Base-by-base conservation (phyloP, 257 asterid species). In the Mitragyna speciosa region DNA sequence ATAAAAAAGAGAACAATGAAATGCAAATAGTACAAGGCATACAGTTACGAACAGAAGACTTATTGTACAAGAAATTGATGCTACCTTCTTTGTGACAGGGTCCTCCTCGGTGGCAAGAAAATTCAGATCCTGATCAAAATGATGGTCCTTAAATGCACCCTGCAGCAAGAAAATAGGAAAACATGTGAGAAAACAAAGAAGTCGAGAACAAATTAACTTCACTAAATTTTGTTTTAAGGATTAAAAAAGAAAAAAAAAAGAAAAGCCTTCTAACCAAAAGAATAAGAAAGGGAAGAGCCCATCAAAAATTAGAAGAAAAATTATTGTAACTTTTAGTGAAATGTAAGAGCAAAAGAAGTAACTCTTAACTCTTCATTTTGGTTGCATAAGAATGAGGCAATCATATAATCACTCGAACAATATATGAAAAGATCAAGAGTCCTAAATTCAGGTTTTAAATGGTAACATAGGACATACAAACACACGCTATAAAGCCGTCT, bases 61-160 rank as follows among this genome's bases (percentile, higher is more conserved):
- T 9, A 76, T 76, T 47, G 24, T n/a, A 75, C 49, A 70, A 11
- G 36, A 73, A 68, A 74, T 28, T 66, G 76, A 83, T 72, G 41
- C 82, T 30, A 96, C 99, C 98, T 94, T 96, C 83, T 96, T 96
- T 26, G 99, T 89, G 74, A 92, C 98, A 56, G 97, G 97, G 82
- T 94, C 99, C 85, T 96, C 99, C 86, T 94, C 99, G 20, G 86
- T 85, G 22, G 99, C 92, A 80, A 94, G 95, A 82, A 96, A 96
- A 88, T 96, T 96, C 75, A 96, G 82, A 85, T 90, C 97, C 76
- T 89, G 97, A 81, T 96, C 98, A 72, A 96, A 96, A 76, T 96
- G 99, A 80, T 89, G 96, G 73, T 91, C 95, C 6, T 89, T 89
- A 82, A 96, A 96, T 83, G 85, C 93, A 69, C 93, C 99, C 98